These are phyloP conservation scores for Backusella sp. DNA, from an alignment of 192 early-diverging fungal species.

Conservation along the genomic window DNA sequence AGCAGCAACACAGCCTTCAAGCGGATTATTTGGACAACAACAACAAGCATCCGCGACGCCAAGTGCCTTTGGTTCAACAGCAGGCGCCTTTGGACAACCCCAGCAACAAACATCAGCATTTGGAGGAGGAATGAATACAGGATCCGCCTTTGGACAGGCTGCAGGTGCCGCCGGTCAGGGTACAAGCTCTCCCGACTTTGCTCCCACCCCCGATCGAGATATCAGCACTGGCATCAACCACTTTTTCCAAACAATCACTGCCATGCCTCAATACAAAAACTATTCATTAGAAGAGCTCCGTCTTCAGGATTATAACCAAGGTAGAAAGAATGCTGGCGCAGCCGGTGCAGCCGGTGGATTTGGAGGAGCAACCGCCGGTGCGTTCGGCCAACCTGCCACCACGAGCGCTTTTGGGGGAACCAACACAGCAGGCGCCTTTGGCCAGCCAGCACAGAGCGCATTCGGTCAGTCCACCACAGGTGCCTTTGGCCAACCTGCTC, in stretches of 20 bases:
- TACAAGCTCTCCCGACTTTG: constrained; percentile 56
- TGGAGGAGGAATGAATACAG: constrained; percentile 20
- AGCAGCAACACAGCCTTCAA: constrained; percentile 9
- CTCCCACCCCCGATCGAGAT: constrained; percentile 50
- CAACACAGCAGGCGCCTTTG: constrained; percentile 16
- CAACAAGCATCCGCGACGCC: constrained; percentile 18
- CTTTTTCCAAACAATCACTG: constrained; percentile 68
- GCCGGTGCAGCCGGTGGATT: constrained; percentile 19
- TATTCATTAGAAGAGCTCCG: constrained; percentile 92
- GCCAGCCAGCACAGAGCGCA: constrained; percentile 29
- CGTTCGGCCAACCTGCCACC: background rate
- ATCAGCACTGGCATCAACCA: constrained; percentile 53
- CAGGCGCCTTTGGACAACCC: constrained; percentile 22
- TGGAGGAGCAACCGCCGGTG: background rate
- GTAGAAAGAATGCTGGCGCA: constrained; percentile 59
- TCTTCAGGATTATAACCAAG: constrained; percentile 82
- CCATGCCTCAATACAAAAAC: constrained; percentile 83
- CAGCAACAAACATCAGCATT: constrained; percentile 39
- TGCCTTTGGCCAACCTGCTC: constrained; percentile 43
- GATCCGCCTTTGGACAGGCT: constrained; percentile 44
- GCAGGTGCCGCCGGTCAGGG: constrained; percentile 37
- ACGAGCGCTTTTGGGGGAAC: constrained; percentile 29
- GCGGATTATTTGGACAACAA: constrained; percentile 35
- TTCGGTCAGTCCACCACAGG: constrained; percentile 25
- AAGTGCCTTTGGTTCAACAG: constrained; percentile 44